Evolutionary conservation across 1,139 yeast species (phyloP), one percentile per base, ranked within the genome.

Genomic region (Zygosaccharomyces sapae): DNA sequence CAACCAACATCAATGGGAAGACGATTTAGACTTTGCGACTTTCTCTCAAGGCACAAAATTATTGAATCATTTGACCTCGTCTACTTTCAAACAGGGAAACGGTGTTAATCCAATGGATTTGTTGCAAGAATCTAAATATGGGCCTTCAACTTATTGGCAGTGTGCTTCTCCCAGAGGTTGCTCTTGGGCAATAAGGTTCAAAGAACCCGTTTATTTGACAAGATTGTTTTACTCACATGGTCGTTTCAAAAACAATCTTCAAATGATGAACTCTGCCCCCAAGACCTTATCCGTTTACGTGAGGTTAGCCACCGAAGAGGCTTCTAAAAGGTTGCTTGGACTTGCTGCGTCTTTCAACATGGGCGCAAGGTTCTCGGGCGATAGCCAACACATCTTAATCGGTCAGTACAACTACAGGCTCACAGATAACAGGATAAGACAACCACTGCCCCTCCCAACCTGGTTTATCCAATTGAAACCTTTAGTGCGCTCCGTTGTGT

Each of bases 221-320:
- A 62, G 57, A 27, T 41, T 70, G n/a, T 52, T 57, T 3, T 70
- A 70, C 51, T 18, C 58, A 3, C 73, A 70, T 48, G 66, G 65
- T 6, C 56, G 68, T 25, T 63, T 68, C 20, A 50, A 59, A 9
- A 68, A 68, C 44, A 65, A 65, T 43, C 43, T 65, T 8, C 66
- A 64, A 29, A 49, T 67, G 24, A 57, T 69, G 58, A 63, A 67
- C 19, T 68, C 73, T 2, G 68, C 71, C 7, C 74, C 74, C 2
- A 62, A 57, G 38, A 43, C 38, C 1, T 54, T 68, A 0, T 59
- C 69, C 2, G 44, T 70, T 0, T 70, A 57, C 45, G 63, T 69
- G 8, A 55, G 59, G 39, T 50, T 64, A 20, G 47, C 53, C 4
- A 50, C 46, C 18, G 41, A 43, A 24, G 48, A 41, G 19, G 48